A percentile compares a stretch with the other conserved stretches of the same genome.
Evolutionary conservation across 2,329 filamentous ascomycete species (phyloP).

Genomic region (Coniochaeta sp.): DNA sequence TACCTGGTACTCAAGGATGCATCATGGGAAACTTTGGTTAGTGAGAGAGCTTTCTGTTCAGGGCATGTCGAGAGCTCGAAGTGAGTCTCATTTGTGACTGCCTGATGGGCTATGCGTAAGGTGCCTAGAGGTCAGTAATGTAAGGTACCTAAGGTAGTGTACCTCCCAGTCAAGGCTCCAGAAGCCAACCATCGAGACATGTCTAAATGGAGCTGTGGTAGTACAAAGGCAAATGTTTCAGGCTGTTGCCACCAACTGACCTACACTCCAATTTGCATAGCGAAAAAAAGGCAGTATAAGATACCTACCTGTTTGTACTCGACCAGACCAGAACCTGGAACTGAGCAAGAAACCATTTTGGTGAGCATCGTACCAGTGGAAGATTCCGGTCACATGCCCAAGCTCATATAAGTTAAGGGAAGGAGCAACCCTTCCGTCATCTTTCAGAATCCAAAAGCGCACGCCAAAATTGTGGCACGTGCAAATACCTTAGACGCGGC

Average conservation of each 20-base stretch:
- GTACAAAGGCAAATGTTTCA: neutral
- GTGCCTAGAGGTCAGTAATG: too few species aligned
- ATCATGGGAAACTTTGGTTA: neutral
- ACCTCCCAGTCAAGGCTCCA: neutral
- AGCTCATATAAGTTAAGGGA: neutral
- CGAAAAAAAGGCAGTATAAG: too few species aligned
- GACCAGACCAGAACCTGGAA: too few species aligned
- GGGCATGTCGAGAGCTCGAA: neutral
- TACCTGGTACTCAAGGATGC: too few species aligned
- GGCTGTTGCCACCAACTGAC: neutral
- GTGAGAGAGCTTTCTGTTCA: neutral
- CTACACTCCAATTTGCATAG: too few species aligned
- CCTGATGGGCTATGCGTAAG: neutral
- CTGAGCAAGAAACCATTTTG: too few species aligned
- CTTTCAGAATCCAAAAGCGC: neutral
- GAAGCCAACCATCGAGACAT: neutral
- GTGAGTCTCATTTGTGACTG: neutral
- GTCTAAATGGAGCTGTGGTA: neutral
- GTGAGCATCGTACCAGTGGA: neutral
- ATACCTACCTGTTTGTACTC: neutral
- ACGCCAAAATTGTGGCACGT: conserved; percentile 9
- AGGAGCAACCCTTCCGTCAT: neutral
- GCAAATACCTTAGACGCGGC: conserved; percentile 5
- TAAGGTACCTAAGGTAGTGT: too few species aligned
- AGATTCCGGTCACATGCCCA: neutral